These are phyloP conservation scores for Mycena leptocephala DNA, from an alignment of 768 basidiomycete species.

Conservation along the genomic window DNA sequence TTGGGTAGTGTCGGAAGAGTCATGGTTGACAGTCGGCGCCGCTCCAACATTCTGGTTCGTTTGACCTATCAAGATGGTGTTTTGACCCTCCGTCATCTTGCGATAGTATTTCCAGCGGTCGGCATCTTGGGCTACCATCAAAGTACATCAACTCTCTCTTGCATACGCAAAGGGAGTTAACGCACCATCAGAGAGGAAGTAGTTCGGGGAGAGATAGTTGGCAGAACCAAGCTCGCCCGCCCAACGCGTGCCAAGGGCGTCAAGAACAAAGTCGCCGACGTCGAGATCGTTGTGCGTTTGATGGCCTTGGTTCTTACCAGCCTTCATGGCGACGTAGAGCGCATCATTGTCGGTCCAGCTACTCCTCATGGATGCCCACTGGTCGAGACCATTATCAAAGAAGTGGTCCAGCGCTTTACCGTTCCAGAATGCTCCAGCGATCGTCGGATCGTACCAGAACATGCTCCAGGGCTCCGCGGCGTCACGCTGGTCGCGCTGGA, in stretches of 20 bases:
- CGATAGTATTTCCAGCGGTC: slow-evolving; percentile 94
- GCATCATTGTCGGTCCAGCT: slow-evolving; percentile 94
- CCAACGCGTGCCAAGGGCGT: slow-evolving; percentile 95
- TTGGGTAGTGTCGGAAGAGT: slow-evolving; percentile 72
- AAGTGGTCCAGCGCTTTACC: slow-evolving; percentile 85
- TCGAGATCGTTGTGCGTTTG: slow-evolving; percentile 98
- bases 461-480: slow-evolving; percentile 89
- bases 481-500: slow-evolving; percentile 92
- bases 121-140: slow-evolving; percentile 63
- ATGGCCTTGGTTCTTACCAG: slow-evolving; percentile 83
- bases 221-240: slow-evolving; percentile 87
- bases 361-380: slow-evolving; percentile 94
- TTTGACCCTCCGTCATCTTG: slow-evolving; percentile 98
- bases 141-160: slow-evolving; percentile 46
- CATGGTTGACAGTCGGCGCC: slow-evolving; percentile 72
- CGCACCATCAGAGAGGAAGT: slow-evolving; percentile 82
- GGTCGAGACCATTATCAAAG: slow-evolving; percentile 81
- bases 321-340: slow-evolving; percentile 92
- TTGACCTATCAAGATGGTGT: slow-evolving; percentile 85
- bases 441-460: slow-evolving; percentile 93
- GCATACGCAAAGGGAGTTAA: slow-evolving; percentile 74
- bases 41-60: slow-evolving; percentile 87
- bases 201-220: slow-evolving; percentile 13
- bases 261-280: slow-evolving; percentile 94
- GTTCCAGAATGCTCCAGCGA: slow-evolving; percentile 94